Evolutionary conservation across 352 stramenopile species (phyloP).

Genomic region (Phytopythium mirpurense): DNA sequence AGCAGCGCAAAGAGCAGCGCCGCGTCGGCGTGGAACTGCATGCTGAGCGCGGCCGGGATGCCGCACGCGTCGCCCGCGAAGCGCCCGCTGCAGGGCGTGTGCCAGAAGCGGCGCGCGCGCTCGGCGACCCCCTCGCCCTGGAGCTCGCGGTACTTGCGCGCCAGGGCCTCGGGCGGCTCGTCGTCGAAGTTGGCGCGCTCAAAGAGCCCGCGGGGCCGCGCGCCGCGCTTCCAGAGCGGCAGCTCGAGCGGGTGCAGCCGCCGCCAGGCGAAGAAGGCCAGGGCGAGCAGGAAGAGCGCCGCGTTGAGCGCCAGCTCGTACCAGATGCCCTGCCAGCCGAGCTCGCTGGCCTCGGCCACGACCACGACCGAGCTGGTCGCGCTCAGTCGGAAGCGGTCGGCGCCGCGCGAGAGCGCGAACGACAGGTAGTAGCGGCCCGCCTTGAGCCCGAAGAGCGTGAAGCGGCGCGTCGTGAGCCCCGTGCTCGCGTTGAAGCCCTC

Average conservation of each 20-base stretch:
- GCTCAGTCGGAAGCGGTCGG: conserved; percentile 40
- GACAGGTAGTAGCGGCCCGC: conserved; percentile 53
- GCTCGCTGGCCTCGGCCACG: conserved; percentile 31
- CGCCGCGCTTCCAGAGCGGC: conserved; percentile 37
- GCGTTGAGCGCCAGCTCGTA: conserved; percentile 61
- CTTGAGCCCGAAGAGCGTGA: conserved; percentile 33
- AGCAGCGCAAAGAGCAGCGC: conserved; percentile 57
- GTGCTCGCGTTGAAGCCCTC: conserved; percentile 9
- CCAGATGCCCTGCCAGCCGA: conserved; percentile 65
- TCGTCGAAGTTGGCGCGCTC: conserved; percentile 72
- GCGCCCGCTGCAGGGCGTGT: conserved; percentile 33
- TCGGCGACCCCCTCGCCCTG: conserved; percentile 27
- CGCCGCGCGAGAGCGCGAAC: conserved; percentile 29
- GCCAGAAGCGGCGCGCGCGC: conserved; percentile 43
- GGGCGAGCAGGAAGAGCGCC: conserved; percentile 38
- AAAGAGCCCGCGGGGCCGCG: conserved; percentile 41
- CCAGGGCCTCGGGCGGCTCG: conserved; percentile 30
- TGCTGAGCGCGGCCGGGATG: conserved; percentile 56
- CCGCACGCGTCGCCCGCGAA: conserved; percentile 64
- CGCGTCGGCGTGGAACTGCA: conserved; percentile 64
- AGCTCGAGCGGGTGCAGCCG: conserved; percentile 45
- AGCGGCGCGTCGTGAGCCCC: conserved; percentile 16
- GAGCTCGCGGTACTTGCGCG: conserved; percentile 44
- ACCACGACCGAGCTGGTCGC: conserved; percentile 49
- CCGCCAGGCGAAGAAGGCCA: conserved; percentile 63